phyloP scores from a whole-genome alignment of 1,139 yeast genomes.

The Debaryomyces fabryi region DNA sequence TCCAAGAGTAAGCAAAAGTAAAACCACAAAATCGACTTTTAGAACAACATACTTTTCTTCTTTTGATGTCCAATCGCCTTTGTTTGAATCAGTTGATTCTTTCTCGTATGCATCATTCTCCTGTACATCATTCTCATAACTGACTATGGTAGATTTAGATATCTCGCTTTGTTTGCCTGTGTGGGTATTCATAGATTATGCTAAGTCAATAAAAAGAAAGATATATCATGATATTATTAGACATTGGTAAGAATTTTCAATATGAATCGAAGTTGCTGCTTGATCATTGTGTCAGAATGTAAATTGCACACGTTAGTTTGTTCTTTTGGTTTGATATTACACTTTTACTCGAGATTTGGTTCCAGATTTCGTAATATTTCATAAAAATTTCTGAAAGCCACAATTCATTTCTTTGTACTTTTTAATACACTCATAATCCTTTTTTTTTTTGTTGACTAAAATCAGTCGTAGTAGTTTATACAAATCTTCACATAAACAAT shows the following conservation, averaged over 20 bases:
- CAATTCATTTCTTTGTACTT: not conserved
- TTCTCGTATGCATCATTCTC: not conserved
- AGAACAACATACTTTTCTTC: not conserved
- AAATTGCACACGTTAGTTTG: no score
- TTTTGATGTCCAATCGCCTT: not conserved
- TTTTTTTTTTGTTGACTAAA: not conserved
- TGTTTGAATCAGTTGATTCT: not conserved
- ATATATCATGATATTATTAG: not conserved
- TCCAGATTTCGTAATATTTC: not conserved
- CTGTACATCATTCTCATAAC: not conserved
- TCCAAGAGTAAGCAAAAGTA: conserved; percentile 6
- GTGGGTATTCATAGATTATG: not conserved
- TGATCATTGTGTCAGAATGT: no score
- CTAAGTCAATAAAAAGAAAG: no score
- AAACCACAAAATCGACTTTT: conserved; percentile 5
- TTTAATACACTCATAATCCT: not conserved
- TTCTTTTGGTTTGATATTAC: no score
- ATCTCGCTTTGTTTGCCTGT: not conserved
- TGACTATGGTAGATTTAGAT: not conserved
- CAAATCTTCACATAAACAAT: not conserved
- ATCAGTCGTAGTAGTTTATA: not conserved
- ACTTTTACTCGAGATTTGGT: not conserved
- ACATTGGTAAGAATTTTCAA: no score
- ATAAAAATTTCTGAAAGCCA: not conserved
- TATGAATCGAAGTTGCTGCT: no score